These are phyloP conservation scores for Amanita jacksonii DNA, from an alignment of 768 basidiomycete species.

Conservation along the genomic window DNA sequence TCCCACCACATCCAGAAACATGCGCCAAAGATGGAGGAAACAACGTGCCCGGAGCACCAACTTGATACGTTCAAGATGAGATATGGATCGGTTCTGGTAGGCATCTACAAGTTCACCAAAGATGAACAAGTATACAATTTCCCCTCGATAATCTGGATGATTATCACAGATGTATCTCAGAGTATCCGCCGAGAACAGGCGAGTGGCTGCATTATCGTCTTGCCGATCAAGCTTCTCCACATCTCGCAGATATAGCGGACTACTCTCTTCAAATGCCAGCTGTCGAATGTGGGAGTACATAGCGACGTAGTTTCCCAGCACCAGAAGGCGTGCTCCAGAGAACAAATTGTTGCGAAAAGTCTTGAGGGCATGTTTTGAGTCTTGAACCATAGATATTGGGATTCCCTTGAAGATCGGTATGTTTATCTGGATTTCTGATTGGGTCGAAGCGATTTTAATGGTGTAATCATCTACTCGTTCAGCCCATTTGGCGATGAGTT, in stretches of 20 bases:
- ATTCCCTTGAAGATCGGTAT: slow-evolving; percentile 9
- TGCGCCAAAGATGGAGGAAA: slow-evolving; percentile 21
- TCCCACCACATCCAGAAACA: slow-evolving; percentile 11
- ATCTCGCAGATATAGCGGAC: slow-evolving; percentile 18
- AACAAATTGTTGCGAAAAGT: slow-evolving; percentile 23
- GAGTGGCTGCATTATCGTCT: slow-evolving; percentile 32
- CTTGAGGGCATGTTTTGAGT: slow-evolving; percentile 24
- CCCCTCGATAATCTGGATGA: slow-evolving; percentile 16
- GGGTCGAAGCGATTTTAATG: background rate
- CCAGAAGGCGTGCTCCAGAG: slow-evolving; percentile 20
- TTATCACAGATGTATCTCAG: slow-evolving; percentile 13
- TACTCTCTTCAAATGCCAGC: slow-evolving; percentile 11
- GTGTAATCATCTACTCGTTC: background rate
- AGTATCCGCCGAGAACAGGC: slow-evolving; percentile 23
- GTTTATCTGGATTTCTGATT: background rate
- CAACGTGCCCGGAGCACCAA: slow-evolving; percentile 22
- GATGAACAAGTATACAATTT: slow-evolving; percentile 27
- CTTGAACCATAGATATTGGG: slow-evolving; percentile 20
- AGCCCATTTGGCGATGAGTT: slow-evolving; percentile 5
- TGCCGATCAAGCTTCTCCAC: slow-evolving; percentile 30
- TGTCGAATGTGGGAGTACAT: slow-evolving; percentile 15
- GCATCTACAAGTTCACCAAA: slow-evolving; percentile 27
- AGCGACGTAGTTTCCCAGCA: slow-evolving; percentile 15
- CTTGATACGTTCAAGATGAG: slow-evolving; percentile 18
- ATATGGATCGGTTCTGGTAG: slow-evolving; percentile 23